A percentile compares a stretch with the other conserved stretches of the same genome.
phyloP scores from a whole-genome alignment of 164 flowering plant genomes.

The Aristolochia fimbriata region DNA sequence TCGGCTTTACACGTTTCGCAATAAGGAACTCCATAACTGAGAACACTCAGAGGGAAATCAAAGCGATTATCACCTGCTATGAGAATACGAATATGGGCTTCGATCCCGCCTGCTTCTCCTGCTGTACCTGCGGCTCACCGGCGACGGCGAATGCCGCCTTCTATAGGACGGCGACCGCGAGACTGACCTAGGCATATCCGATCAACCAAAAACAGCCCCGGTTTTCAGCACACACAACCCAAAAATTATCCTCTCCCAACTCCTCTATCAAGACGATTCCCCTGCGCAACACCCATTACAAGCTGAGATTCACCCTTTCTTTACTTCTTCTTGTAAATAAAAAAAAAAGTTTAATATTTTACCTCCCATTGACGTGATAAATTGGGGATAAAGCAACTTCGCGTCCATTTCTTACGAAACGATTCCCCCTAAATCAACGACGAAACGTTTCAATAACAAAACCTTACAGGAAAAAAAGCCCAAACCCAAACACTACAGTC shows the following conservation, averaged over 20 bases:
- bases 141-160: constrained; percentile 13
- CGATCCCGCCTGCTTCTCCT: constrained; percentile 16
- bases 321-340: not conserved
- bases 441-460: too few relatives aligned
- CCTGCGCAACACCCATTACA: not conserved
- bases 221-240: not conserved
- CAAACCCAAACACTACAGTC: too few relatives aligned
- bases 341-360: not conserved
- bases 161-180: constrained; percentile 12
- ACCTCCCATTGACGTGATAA: too few relatives aligned
- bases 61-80: constrained; percentile 56
- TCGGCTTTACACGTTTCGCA: too few relatives aligned
- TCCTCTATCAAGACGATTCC: not conserved
- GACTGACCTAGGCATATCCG: constrained; percentile 7
- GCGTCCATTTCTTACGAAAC: too few relatives aligned
- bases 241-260: too few relatives aligned
- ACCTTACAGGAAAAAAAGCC: too few relatives aligned
- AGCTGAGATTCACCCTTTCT: not conserved
- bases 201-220: not conserved
- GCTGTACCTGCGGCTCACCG: constrained; percentile 11
- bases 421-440: too few relatives aligned
- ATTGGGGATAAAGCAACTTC: too few relatives aligned
- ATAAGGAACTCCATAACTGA: too few relatives aligned
- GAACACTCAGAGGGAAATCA: not conserved
- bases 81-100: constrained; percentile 24